A percentile compares a stretch with the other conserved stretches of the same genome.
Conservation (phyloP, 495 filamentous ascomycete genomes). For the Aspergillus egyptiacus region DNA sequence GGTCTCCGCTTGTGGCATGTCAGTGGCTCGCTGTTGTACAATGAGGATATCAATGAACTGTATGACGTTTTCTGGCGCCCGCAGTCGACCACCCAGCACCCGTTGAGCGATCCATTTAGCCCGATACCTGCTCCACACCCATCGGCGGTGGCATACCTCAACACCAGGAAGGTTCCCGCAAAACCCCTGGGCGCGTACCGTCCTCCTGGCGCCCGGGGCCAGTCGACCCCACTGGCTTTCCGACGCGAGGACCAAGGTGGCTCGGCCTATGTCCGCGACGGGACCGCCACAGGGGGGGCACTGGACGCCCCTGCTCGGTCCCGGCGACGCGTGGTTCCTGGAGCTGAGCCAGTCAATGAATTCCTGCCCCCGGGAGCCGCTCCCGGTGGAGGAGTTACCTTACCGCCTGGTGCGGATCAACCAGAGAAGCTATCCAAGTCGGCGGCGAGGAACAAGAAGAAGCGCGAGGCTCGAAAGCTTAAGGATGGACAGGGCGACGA, state of each 20-base stretch:
- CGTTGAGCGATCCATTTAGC: conserved; percentile 66
- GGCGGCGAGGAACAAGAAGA: conserved; percentile 97
- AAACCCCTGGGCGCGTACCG: conserved; percentile 95
- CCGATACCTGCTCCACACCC: conserved; percentile 74
- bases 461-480: conserved; percentile 90
- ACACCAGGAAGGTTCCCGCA: conserved; percentile 81
- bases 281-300: conserved; percentile 53
- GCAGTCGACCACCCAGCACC: conserved; percentile 51
- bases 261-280: conserved; percentile 79
- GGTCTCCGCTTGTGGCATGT: conserved; percentile 95
- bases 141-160: conserved; percentile 77
- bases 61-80: conserved; percentile 93
- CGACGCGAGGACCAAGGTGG: conserved; percentile 97
- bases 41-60: conserved; percentile 86
- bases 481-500: conserved; percentile 60
- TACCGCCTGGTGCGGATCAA: conserved; percentile 48
- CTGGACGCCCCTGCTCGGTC: conserved; percentile 77
- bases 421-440: conserved; percentile 76
- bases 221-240: conserved; percentile 84
- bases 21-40: conserved; percentile 84
- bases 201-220: conserved; percentile 90
- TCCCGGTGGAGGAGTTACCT: conserved; percentile 63
- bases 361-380: conserved; percentile 60
- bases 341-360: conserved; percentile 60
- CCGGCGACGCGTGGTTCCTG: conserved; percentile 67